These are phyloP conservation scores for Quercus lobata DNA, from an alignment of 331 rosid species.

Conservation along the genomic window DNA sequence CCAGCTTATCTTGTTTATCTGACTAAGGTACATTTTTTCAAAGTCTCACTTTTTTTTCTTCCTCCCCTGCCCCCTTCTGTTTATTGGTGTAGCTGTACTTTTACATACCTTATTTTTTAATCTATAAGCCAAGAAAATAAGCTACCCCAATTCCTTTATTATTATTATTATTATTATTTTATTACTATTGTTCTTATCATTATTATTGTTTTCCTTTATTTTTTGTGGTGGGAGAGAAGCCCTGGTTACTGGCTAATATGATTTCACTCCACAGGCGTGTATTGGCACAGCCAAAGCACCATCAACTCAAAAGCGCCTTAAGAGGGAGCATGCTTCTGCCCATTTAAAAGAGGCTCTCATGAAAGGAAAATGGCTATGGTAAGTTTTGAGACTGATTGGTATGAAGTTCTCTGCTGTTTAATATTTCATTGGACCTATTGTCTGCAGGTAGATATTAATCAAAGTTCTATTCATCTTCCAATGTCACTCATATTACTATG, in stretches of 20 bases:
- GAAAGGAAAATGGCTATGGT: constrained; percentile 97
- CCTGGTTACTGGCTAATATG: constrained; percentile 22
- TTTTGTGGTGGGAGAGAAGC: constrained; percentile 6
- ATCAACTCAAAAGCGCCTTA: constrained; percentile 69
- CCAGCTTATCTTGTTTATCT: too few relatives aligned
- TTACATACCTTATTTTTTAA: too few relatives aligned
- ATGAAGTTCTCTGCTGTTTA: background rate
- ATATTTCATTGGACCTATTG: background rate
- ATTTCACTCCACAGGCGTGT: constrained; percentile 63
- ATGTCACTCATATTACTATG: background rate
- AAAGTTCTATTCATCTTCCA: background rate
- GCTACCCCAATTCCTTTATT: too few relatives aligned
- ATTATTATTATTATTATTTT: too few relatives aligned
- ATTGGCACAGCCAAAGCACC: constrained; percentile 48
- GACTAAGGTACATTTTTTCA: too few relatives aligned
- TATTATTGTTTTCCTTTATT: background rate
- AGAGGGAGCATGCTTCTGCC: constrained; percentile 70
- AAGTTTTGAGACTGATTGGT: constrained; percentile 28
- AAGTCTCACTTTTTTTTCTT: too few relatives aligned
- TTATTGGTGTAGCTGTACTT: too few relatives aligned
- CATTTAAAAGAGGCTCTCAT: constrained; percentile 74
- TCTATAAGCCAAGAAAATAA: too few relatives aligned
- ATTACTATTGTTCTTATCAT: too few relatives aligned
- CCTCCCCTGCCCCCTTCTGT: too few relatives aligned
- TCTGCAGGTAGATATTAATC: background rate